Conservation (phyloP, 257 asterid genomes). For the Fraxinus quadrangulata region DNA sequence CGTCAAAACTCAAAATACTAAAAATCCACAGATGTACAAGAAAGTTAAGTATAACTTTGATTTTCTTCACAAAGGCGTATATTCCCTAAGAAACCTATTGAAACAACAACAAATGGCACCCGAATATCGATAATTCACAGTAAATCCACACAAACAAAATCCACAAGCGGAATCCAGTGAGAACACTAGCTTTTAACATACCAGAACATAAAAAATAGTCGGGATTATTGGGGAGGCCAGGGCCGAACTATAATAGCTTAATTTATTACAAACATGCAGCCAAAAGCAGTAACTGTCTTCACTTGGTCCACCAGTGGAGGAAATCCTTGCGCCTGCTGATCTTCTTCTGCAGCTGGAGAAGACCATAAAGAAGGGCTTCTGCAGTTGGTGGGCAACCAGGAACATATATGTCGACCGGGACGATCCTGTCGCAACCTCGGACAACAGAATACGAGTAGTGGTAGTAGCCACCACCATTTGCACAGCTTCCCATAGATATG, state of each 20-base stretch:
- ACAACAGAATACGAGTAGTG: slow-evolving; percentile 90
- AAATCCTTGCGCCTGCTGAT: slow-evolving; percentile 93
- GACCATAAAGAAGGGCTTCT: slow-evolving; percentile 90
- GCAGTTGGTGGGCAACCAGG: slow-evolving; percentile 99
- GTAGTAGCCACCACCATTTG: slow-evolving; percentile 99
- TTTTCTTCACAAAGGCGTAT: neutral
- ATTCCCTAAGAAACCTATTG: neutral
- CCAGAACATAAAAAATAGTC: neutral
- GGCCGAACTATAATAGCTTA: slow-evolving; percentile 3
- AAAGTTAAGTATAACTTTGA: neutral
- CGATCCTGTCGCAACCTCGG: slow-evolving; percentile 93
- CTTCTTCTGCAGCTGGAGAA: slow-evolving; percentile 95
- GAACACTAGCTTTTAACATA: neutral
- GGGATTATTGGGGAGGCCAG: neutral
- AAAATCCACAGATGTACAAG: too few species aligned
- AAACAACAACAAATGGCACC: neutral
- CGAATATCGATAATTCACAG: neutral
- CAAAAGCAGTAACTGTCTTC: slow-evolving; percentile 24
- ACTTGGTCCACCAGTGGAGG: slow-evolving; percentile 94
- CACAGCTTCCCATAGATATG: slow-evolving; percentile 98
- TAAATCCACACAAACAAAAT: neutral
- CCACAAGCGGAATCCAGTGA: neutral
- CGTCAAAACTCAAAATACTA: too few species aligned
- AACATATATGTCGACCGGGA: slow-evolving; percentile 91
- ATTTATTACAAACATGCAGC: slow-evolving; percentile 32